phyloP scores from a whole-genome alignment of 345 rosid species.

The Clarkia xantiana region DNA sequence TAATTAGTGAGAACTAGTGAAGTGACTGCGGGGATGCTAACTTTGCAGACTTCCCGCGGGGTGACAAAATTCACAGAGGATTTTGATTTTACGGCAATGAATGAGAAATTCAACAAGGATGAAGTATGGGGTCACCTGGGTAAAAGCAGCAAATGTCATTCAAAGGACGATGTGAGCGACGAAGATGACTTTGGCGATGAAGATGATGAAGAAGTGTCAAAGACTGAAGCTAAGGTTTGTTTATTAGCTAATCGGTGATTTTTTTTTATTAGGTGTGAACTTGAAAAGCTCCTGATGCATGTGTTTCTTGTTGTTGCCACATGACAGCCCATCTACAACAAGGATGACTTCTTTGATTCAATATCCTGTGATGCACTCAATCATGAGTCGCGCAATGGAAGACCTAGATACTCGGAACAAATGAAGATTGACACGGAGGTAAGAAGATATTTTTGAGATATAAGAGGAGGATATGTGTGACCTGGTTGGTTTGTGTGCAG shows the following conservation, averaged over 20 bases:
- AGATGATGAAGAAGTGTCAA: constrained; percentile 26
- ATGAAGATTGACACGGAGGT: constrained; percentile 20
- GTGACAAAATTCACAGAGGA: constrained; percentile 20
- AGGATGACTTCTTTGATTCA: constrained; percentile 32
- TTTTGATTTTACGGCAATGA: constrained; percentile 32
- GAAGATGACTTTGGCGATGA: constrained; percentile 4
- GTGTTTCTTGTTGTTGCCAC: neutral
- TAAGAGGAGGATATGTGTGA: neutral
- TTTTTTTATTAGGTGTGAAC: neutral
- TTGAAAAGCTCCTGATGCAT: too few relatives aligned
- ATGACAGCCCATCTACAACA: constrained; percentile 17
- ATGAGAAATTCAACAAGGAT: constrained; percentile 26
- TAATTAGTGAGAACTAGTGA: neutral
- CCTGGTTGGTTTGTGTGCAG: constrained; percentile 16
- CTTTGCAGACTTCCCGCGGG: constrained; percentile 14
- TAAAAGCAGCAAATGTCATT: constrained; percentile 10
- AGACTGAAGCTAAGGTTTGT: constrained; percentile 5
- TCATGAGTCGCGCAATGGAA: constrained; percentile 30
- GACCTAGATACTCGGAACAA: constrained; percentile 45
- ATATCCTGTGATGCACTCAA: constrained; percentile 13
- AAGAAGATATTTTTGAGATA: neutral
- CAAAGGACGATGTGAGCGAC: constrained; percentile 12
- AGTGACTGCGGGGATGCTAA: neutral
- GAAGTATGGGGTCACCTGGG: constrained; percentile 32
- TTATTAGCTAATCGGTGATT: neutral